A percentile compares a stretch with the other conserved stretches of the same genome.
phyloP scores from a whole-genome alignment of 2,329 filamentous ascomycete genomes.

The Geosmithia morbida region DNA sequence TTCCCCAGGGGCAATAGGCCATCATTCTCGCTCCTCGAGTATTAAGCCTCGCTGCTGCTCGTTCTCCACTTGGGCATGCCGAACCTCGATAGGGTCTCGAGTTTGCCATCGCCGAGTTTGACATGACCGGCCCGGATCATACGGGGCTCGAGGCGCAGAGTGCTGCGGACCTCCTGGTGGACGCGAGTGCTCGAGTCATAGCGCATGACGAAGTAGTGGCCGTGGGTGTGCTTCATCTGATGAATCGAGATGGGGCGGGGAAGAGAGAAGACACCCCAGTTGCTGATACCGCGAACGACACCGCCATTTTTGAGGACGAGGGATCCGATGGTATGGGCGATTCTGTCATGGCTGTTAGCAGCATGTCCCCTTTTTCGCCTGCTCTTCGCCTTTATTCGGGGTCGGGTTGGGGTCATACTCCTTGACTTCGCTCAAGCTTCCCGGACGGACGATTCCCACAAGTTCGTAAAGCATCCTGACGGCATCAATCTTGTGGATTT shows the following conservation, averaged over 20 bases:
- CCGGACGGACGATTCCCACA: constrained; percentile 89
- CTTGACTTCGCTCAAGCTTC: constrained; percentile 82
- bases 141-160: constrained; percentile 72
- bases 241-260: constrained; percentile 67
- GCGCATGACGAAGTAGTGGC: constrained; percentile 96
- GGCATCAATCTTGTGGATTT: constrained; percentile 11
- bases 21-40: no score
- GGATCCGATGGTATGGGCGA: constrained; percentile 72
- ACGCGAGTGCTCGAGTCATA: constrained; percentile 68
- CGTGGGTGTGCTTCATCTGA: constrained; percentile 69
- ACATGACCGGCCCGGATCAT: constrained; percentile 82
- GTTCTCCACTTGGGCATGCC: constrained; percentile 32
- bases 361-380: constrained; percentile 1
- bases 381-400: not conserved
- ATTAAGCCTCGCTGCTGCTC: not conserved
- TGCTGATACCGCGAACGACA: constrained; percentile 81
- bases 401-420: constrained; percentile 61
- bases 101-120: constrained; percentile 58
- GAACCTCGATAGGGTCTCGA: constrained; percentile 35
- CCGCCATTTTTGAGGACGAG: constrained; percentile 72
- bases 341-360: constrained; percentile 34
- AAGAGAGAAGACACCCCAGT: constrained; percentile 89
- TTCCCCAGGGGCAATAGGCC: no score
- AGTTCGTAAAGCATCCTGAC: constrained; percentile 87
- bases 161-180: constrained; percentile 61